Base-by-base conservation (phyloP, 2,329 filamentous ascomycete species). In the Aureobasidium vineae region DNA sequence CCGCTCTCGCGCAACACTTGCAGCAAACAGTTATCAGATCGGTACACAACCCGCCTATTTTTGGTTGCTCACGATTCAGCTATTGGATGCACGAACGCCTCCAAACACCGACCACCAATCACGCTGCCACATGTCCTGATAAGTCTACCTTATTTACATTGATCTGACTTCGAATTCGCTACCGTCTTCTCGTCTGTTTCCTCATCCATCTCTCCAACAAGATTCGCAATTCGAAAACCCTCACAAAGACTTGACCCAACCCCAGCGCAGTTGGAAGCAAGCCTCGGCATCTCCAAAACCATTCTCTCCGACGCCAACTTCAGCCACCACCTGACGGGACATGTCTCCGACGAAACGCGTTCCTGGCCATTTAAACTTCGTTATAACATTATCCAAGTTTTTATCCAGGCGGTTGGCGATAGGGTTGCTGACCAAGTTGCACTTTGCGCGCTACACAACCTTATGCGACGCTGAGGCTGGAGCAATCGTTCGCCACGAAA, bases 21-120 rank as follows among this genome's bases (percentile, higher is more conserved):
- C 41, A 36, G 41, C 57, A 49, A 61, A 61, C 57, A 49, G 38
- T 38, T 6, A 23, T 36, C 33, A 33, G 52, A 52, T 33, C 26
- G 36, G 49, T 52, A 13, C 28, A 41, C 16, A 50, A 47, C 4
- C 23, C 47, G 47, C 45, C 59, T 63, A 63, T 52, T 52, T 63
- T 63, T 38, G 45, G 45, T 5, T 28, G 23, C 13, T 47, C 28
- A 38, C 19, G 15, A 36, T 61, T 49, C 33, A 43, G 31, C 47
- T 63, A 63, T 63, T 23, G 59, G 36, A 52, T 63, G 59, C 59
- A 63, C 2, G 47, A 63, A 63, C 59, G 59, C 59, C 59, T 52
- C 47, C 28, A 38, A 49, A 13, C 21, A 49, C 15, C 16, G 26
- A 61, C n/a, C 41, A 38, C 57, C 57, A 61, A 61, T 61, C 57